phyloP scores from a whole-genome alignment of 2,329 filamentous ascomycete species.

The Cytospora piceicola region DNA sequence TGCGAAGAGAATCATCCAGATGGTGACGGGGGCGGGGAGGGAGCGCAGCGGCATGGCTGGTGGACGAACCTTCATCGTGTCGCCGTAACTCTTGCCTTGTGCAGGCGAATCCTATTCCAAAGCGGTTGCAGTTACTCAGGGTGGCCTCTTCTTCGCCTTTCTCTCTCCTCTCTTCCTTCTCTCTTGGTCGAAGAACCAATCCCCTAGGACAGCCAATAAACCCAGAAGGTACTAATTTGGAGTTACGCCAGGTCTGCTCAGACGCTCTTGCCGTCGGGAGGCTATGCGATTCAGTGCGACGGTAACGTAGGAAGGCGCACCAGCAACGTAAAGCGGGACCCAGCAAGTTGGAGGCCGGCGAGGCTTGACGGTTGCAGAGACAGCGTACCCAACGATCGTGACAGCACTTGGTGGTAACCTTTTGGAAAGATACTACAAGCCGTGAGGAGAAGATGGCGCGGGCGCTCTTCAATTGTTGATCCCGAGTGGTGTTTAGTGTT shows the following conservation, averaged over 20 bases:
- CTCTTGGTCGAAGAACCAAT: slow-evolving; percentile 7
- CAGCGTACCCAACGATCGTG: slow-evolving; percentile 6
- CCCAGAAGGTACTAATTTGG: slow-evolving; percentile 5
- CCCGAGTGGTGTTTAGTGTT: slow-evolving; percentile 11
- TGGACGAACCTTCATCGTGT: slow-evolving; percentile 28
- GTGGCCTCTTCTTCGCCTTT: slow-evolving; percentile 12
- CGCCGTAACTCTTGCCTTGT: slow-evolving; percentile 17
- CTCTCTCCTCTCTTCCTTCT: slow-evolving; percentile 2
- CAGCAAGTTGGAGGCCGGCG: slow-evolving; percentile 3
- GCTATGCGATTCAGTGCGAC: slow-evolving; percentile 26
- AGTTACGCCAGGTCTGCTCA: slow-evolving; percentile 25
- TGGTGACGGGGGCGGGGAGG: not conserved
- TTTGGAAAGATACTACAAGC: slow-evolving; percentile 12
- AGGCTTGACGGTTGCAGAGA: not conserved
- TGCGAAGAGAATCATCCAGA: not conserved
- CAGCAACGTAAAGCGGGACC: slow-evolving; percentile 7
- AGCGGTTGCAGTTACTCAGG: slow-evolving; percentile 20
- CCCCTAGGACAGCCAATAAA: slow-evolving; percentile 17
- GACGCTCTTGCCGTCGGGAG: slow-evolving; percentile 27
- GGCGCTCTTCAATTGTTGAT: slow-evolving; percentile 4
- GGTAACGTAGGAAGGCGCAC: slow-evolving; percentile 12
- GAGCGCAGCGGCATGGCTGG: slow-evolving; percentile 9
- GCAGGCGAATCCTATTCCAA: slow-evolving; percentile 12
- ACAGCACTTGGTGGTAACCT: slow-evolving; percentile 15
- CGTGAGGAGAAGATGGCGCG: slow-evolving; percentile 4